Percentiles rank a stretch among this genome's conserved stretches.
phyloP scores from a whole-genome alignment of 306 rosid genomes.

The Castanea sativa region DNA sequence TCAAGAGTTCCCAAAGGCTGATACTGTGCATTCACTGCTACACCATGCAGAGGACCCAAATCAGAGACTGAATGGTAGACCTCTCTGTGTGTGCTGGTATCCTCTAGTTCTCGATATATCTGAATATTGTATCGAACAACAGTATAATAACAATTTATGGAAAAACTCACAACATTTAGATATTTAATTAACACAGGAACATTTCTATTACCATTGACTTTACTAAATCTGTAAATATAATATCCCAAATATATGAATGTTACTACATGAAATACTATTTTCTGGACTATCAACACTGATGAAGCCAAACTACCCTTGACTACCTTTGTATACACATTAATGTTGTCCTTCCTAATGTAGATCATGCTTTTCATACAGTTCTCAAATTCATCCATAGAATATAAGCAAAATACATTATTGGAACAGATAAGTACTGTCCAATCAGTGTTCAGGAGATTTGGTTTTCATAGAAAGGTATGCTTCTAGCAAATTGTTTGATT shows the following conservation, averaged over 20 bases:
- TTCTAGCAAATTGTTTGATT: not conserved
- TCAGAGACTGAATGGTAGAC: slow-evolving; percentile 59
- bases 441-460: not conserved
- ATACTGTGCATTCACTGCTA: slow-evolving; percentile 72
- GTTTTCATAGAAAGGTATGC: not conserved
- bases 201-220: not conserved
- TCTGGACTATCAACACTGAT: not conserved
- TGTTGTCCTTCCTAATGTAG: not conserved
- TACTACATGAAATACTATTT: not conserved
- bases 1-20: slow-evolving; percentile 82
- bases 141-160: slow-evolving; percentile 21
- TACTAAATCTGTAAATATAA: not conserved
- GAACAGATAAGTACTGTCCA: not conserved
- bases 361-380: not conserved
- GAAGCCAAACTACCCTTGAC: not conserved
- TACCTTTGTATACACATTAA: not conserved
- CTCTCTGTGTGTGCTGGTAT: slow-evolving; percentile 50
- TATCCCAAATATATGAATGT: not conserved
- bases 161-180: not conserved
- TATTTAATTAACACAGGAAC: not conserved
- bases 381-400: not conserved
- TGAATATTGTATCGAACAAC: slow-evolving; percentile 37
- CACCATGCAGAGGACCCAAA: slow-evolving; percentile 67
- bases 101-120: slow-evolving; percentile 83
- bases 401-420: not conserved